Base-by-base conservation (phyloP, 805 yeast species). In the Brettanomyces custersianus region DNA sequence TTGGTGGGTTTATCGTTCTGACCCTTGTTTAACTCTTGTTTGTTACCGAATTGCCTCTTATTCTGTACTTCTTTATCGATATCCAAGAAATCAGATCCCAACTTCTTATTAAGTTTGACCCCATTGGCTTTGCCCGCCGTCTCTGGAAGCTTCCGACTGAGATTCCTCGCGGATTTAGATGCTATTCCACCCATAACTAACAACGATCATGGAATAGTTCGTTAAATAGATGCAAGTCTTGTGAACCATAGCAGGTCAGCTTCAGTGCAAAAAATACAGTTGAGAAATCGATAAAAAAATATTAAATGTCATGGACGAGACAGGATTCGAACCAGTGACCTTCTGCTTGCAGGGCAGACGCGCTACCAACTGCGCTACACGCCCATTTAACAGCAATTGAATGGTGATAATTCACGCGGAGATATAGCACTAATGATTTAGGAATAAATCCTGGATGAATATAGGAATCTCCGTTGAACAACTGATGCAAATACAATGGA, bases 311-410 rank as follows among this genome's bases (percentile, higher is more conserved):
- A 40, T 74, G 80, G 81, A 75, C 80, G 77, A 71, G 78, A 70
- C 74, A 69, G 81, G 81, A 74, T 59, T 75, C 79, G 81, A 76
- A 76, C 81, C 80, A 68, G 64, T 70, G 82, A 74, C 82, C 82
- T 76, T 68, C 67, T 65, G 72, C 82, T 70, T 75, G 81, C 81
- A 73, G 74, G 76, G 81, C 76, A 68, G 66, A 68, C 80, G 81
- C 80, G 80, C 80, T 75, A 75, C 82, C 82, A 74, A 74, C 82
- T 75, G 71, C 80, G 80, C 82, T 78, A 75, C 77, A 71, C 77
- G 80, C 81, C 81, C 80, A 47, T 21, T 30, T 20, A 15, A 30
- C n/a, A 25, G 15, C 16, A 7, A 25, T 25, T n/a, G n/a, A n/a
- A n/a, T n/a, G n/a, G n/a, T n/a, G n/a, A n/a, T n/a, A n/a, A n/a